Conservation (phyloP, 768 basidiomycete genomes). For the Boletus sp. region DNA sequence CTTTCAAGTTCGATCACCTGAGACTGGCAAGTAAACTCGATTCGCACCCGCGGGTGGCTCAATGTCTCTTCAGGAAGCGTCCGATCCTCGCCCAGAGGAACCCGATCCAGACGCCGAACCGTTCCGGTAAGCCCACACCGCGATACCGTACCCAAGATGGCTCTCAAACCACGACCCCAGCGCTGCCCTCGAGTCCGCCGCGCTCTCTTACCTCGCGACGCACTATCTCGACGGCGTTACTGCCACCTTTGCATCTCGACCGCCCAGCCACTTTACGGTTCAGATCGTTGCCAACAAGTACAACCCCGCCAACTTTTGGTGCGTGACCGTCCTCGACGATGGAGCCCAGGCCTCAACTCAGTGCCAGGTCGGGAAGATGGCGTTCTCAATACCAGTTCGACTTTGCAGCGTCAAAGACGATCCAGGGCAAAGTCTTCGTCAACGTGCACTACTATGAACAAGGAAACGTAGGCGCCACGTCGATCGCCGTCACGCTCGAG, state of each 20-base stretch:
- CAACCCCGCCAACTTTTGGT: constrained; percentile 85
- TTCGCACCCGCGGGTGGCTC: background rate
- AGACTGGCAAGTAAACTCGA: constrained; percentile 56
- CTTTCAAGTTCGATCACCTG: constrained; percentile 84
- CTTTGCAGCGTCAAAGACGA: constrained; percentile 48
- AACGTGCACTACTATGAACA: constrained; percentile 98
- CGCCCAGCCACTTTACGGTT: constrained; percentile 51
- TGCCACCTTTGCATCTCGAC: constrained; percentile 57
- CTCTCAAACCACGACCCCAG: constrained; percentile 37
- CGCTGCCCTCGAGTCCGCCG: constrained; percentile 64
- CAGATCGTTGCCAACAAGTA: constrained; percentile 96
- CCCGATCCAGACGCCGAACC: constrained; percentile 65
- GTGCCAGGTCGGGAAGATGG: constrained; percentile 88
- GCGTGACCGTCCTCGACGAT: background rate
- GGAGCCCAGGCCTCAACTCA: no score
- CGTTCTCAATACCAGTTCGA: constrained; percentile 83
- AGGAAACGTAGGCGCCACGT: constrained; percentile 66
- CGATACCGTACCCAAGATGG: background rate
- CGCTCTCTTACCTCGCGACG: constrained; percentile 67
- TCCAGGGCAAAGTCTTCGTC: constrained; percentile 73
- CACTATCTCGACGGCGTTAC: constrained; percentile 82
- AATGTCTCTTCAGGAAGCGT: constrained; percentile 59
- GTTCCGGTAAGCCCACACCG: constrained; percentile 56
- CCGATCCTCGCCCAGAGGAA: constrained; percentile 64
- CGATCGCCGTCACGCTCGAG: background rate